These are phyloP conservation scores for Xylaria sp. DNA, from an alignment of 2,329 filamentous ascomycete genomes.

Conservation along the genomic window DNA sequence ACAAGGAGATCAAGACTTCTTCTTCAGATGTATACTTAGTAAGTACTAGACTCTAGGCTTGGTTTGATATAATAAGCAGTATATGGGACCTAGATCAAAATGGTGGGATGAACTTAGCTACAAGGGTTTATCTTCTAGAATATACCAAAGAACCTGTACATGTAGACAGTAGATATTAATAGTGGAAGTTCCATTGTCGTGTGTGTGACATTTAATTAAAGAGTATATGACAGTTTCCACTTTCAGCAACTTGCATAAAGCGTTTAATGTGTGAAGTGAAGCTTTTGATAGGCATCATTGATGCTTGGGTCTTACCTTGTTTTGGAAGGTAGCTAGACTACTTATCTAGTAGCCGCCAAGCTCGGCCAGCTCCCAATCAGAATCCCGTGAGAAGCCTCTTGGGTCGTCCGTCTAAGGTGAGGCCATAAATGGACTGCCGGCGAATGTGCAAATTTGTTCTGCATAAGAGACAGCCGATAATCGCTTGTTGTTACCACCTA, in stretches of 20 bases:
- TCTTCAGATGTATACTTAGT: not conserved
- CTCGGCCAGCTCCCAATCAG: not conserved
- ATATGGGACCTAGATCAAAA: slow-evolving; percentile 12
- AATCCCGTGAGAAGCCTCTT: not conserved
- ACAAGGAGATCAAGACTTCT: not conserved
- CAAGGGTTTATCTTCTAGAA: slow-evolving; percentile 17
- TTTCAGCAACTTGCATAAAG: not conserved
- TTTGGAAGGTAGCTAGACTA: slow-evolving; percentile 5
- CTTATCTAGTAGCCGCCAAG: too few species aligned
- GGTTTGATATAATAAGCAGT: slow-evolving; percentile 52
- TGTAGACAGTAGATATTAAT: not conserved
- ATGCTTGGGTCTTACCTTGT: not conserved
- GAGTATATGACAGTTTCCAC: not conserved
- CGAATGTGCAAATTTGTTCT: not conserved
- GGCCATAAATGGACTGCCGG: not conserved
- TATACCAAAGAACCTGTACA: not conserved
- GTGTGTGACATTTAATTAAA: not conserved
- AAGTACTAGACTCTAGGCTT: not conserved
- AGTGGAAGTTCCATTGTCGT: not conserved
- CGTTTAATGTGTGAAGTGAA: not conserved
- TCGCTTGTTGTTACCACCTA: not conserved
- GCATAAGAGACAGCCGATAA: not conserved
- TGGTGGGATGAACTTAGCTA: slow-evolving; percentile 25
- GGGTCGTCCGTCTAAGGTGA: not conserved
- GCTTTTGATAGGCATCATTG: not conserved